These are phyloP conservation scores for Phytopythium mirpurense DNA, from an alignment of 352 stramenopile species.

Conservation along the genomic window DNA sequence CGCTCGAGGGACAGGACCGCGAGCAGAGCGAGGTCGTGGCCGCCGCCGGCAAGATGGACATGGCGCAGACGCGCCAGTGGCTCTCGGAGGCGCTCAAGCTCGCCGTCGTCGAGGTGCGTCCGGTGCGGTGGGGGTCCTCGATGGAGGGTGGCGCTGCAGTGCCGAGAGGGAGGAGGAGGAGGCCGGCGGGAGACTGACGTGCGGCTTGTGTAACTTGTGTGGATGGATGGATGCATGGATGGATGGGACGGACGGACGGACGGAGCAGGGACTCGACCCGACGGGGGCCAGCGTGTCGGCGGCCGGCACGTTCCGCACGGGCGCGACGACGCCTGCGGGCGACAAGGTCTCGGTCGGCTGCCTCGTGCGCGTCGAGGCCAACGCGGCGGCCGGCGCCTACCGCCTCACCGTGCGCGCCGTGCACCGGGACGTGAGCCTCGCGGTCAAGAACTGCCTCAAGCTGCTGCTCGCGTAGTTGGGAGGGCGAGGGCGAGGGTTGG, in stretches of 20 bases:
- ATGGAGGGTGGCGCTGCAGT: too few relatives aligned
- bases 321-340: constrained; percentile 78
- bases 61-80: constrained; percentile 76
- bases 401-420: constrained; percentile 90
- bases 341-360: constrained; percentile 94
- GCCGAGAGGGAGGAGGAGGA: too few relatives aligned
- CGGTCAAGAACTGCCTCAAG: constrained; percentile 68
- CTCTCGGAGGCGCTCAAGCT: constrained; percentile 89
- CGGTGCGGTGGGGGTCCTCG: too few relatives aligned
- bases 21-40: constrained; percentile 91
- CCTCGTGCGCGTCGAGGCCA: constrained; percentile 89
- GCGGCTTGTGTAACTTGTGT: too few relatives aligned
- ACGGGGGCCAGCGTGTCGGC: constrained; percentile 89
- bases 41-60: constrained; percentile 76
- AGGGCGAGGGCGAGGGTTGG: not conserved
- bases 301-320: constrained; percentile 90
- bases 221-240: too few relatives aligned
- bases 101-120: constrained; percentile 66
- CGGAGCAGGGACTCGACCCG: constrained; percentile 33
- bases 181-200: too few relatives aligned
- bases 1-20: constrained; percentile 87
- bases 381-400: constrained; percentile 72
- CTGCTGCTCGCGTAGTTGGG: constrained; percentile 28
- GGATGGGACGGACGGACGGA: not conserved
- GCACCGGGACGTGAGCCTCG: constrained; percentile 81